Percentiles rank a stretch among this genome's conserved stretches.
Evolutionary conservation across 140 eudicot species (phyloP).

Genomic region (Artemisia princeps): DNA sequence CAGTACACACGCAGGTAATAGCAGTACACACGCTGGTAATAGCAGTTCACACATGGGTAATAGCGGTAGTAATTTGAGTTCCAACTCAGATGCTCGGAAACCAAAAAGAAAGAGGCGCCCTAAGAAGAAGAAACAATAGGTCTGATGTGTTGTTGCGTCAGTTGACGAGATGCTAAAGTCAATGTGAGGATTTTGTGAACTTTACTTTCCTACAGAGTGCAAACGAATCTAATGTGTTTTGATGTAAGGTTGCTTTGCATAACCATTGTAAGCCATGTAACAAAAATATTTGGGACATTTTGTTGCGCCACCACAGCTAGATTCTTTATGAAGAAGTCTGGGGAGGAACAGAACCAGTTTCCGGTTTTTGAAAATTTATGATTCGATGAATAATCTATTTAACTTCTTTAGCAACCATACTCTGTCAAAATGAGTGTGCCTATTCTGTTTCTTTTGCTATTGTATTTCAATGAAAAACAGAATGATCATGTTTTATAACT

Average conservation of each 20-base stretch:
- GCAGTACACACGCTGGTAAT: slow-evolving; percentile 31
- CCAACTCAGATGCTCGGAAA: slow-evolving; percentile 76
- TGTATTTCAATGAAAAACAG: no score
- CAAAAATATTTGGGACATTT: neutral
- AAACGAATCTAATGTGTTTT: neutral
- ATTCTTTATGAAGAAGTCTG: no score
- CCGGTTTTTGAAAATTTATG: no score
- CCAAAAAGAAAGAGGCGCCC: slow-evolving; percentile 86
- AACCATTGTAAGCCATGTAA: neutral
- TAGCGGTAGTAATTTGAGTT: slow-evolving; percentile 60
- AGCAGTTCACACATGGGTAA: slow-evolving; percentile 35
- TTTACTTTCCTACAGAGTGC: neutral
- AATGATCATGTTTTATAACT: no score
- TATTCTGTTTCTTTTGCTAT: no score
- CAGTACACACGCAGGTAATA: slow-evolving; percentile 22
- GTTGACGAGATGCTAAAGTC: neutral
- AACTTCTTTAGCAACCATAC: no score
- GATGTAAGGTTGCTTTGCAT: neutral
- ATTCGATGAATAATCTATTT: no score
- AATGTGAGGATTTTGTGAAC: slow-evolving; percentile 10
- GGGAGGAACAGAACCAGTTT: no score
- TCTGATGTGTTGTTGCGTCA: slow-evolving; percentile 18
- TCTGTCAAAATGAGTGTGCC: no score
- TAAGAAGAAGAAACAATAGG: slow-evolving; percentile 81
- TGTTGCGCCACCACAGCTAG: neutral